phyloP scores from a whole-genome alignment of 2,329 filamentous ascomycete species.

The Colletotrichum magnum region DNA sequence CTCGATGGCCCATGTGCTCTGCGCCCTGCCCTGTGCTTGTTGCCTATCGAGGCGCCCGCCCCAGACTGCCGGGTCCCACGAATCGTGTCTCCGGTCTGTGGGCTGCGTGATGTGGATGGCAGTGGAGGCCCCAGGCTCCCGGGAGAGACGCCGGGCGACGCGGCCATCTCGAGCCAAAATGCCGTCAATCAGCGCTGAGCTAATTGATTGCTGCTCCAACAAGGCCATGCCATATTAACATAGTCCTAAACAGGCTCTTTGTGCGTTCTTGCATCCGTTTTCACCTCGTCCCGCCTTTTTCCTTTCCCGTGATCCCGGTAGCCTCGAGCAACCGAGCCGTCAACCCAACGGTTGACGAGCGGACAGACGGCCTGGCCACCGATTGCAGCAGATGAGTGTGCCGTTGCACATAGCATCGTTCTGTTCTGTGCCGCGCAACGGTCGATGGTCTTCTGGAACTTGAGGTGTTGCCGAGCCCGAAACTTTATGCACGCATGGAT shows the following conservation, averaged over 20 bases:
- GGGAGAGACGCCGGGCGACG: conserved; percentile 6
- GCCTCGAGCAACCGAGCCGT: conserved; percentile 14
- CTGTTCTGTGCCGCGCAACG: neutral
- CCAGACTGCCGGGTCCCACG: conserved; percentile 28
- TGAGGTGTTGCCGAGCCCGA: neutral
- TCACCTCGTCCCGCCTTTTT: neutral
- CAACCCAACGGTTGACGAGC: neutral
- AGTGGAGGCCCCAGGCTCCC: conserved; percentile 19
- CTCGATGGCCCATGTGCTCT: neutral
- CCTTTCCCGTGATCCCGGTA: neutral
- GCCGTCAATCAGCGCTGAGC: conserved; percentile 8
- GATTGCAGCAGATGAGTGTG: neutral
- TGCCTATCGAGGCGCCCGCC: conserved; percentile 15
- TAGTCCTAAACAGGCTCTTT: conserved; percentile 2
- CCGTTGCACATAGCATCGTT: neutral
- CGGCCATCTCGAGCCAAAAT: conserved; percentile 7
- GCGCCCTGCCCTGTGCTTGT: conserved; percentile 25
- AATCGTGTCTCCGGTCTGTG: conserved; percentile 19
- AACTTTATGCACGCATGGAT: conserved; percentile 7
- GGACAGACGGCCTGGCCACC: neutral
- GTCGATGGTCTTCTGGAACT: conserved; percentile 15
- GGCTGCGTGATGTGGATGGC: conserved; percentile 5
- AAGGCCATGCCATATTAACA: neutral
- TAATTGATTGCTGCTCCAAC: conserved; percentile 11
- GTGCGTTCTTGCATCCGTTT: neutral